Evolutionary conservation across 768 basidiomycete genomes (phyloP), one percentile per base, ranked within the genome.

Genomic region (Cyclocybe cylindracea): DNA sequence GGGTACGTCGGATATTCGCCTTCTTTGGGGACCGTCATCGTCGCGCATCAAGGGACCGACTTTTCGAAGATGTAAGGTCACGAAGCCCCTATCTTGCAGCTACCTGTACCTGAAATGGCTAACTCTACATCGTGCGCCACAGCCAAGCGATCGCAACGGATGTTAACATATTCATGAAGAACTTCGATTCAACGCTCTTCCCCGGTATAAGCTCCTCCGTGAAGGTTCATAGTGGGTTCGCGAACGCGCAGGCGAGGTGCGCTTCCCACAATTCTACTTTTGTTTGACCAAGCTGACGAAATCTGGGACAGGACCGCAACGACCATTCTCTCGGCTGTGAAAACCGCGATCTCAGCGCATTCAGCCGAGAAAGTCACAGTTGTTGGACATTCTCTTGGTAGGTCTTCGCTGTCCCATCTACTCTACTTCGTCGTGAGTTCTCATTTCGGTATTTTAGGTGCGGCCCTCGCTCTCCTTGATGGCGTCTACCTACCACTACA

Each of bases 391-490:
- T 76, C 76, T 44, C 68, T 81, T 2, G 74, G 73, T 70, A 48
- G 1, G 54, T 32, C 14, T 33, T n/a, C 7, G 19, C 33, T 35
- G 7, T 44, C 36, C 46, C 33, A 31, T 41, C 16, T 14, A n/a
- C 16, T 13, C 2, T 32, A 35, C 10, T 38, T 38, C 37, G 14
- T 16, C 11, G 10, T 38, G 37, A 16, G 37, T 42, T 16, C 19
- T 34, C 8, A 10, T 6, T 52, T 19, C 9, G 6, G 11, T 49
- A 35, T 24, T 34, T 3, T 16, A 70, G 80, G 83, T 42, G 83
- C 73, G 32, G 83, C 82, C 2, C 64, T 85, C 46, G 68, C 81
- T 4, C 70, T 86, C 10, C 70, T 87, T 10, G 82, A 85, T 48
- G 68, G 77, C 8, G 70, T 86, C 35, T 84, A 78, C 58, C 72